Percentiles rank a stretch among this genome's conserved stretches.
Evolutionary conservation across 2,329 filamentous ascomycete genomes (phyloP).

Genomic region (Elsinoe perseae): DNA sequence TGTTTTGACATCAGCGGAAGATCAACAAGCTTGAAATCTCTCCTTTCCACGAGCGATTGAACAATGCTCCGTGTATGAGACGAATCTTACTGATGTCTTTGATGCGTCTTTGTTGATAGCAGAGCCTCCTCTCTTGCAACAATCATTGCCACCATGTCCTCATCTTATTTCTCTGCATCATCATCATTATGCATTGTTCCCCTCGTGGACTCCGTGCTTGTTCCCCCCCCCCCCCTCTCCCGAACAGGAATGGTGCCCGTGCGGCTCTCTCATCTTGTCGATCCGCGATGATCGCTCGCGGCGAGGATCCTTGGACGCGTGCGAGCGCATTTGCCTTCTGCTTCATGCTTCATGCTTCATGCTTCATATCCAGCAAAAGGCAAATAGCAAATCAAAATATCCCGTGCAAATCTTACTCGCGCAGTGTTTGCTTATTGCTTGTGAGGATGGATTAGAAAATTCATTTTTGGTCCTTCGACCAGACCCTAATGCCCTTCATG

Average conservation of each 20-base stretch:
- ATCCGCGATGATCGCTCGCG: background rate
- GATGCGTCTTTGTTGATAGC: background rate
- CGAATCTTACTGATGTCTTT: background rate
- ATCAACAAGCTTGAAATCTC: background rate
- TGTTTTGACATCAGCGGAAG: background rate
- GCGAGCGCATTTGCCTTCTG: no score
- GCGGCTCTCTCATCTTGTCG: background rate
- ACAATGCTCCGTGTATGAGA: background rate
- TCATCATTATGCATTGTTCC: background rate
- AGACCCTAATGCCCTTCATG: constrained; percentile 16
- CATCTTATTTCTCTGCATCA: background rate
- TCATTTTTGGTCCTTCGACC: background rate
- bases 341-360: background rate
- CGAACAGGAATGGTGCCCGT: background rate
- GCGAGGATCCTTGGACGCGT: no score
- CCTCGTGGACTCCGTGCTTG: background rate
- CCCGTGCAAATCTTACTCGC: background rate
- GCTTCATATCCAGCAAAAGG: background rate
- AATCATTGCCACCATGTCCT: background rate
- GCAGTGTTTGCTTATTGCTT: background rate
- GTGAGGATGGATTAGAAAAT: background rate
- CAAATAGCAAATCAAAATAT: background rate
- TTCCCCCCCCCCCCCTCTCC: background rate
- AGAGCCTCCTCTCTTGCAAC: no score
- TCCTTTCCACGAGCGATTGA: background rate